phyloP scores from a whole-genome alignment of 2,329 filamentous ascomycete genomes.

The Hortaea sp. region DNA sequence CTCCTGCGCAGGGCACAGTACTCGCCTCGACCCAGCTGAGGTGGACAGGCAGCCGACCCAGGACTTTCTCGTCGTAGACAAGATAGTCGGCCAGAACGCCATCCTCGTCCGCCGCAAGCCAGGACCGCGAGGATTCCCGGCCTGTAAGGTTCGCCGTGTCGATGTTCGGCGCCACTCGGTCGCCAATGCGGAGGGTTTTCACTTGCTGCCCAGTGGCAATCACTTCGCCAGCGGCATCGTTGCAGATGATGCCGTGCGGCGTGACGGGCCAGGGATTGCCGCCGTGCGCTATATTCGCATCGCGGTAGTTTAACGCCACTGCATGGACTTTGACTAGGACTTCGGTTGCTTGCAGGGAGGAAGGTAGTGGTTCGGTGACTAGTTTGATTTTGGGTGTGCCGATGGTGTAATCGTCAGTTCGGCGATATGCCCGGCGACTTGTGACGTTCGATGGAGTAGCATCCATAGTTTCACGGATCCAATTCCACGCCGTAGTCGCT shows the following conservation, averaged over 20 bases:
- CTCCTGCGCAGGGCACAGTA: slow-evolving; percentile 33
- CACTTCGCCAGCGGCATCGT: slow-evolving; percentile 24
- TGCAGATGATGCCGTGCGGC: slow-evolving; percentile 20
- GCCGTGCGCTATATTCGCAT: slow-evolving; percentile 24
- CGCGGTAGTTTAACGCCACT: slow-evolving; percentile 23
- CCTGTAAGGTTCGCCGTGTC: slow-evolving; percentile 35
- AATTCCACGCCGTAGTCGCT: too few species aligned
- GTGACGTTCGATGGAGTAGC: slow-evolving; percentile 4
- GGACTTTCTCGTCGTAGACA: background rate
- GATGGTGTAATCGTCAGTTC: slow-evolving; percentile 23
- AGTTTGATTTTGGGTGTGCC: slow-evolving; percentile 9
- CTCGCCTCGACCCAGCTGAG: background rate
- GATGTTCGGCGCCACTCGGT: slow-evolving; percentile 20
- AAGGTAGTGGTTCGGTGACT: slow-evolving; percentile 7
- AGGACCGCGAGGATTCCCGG: slow-evolving; percentile 13
- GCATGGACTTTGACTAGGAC: slow-evolving; percentile 22
- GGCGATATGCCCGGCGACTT: slow-evolving; percentile 21
- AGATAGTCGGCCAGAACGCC: background rate
- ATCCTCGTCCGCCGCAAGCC: background rate
- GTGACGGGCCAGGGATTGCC: slow-evolving; percentile 22
- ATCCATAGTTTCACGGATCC: background rate
- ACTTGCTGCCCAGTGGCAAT: slow-evolving; percentile 14
- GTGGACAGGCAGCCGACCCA: background rate
- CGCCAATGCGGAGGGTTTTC: slow-evolving; percentile 9
- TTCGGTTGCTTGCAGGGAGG: slow-evolving; percentile 6